These are phyloP conservation scores for Aspergillus kassunensis DNA, from an alignment of 495 filamentous ascomycete species.

Conservation along the genomic window DNA sequence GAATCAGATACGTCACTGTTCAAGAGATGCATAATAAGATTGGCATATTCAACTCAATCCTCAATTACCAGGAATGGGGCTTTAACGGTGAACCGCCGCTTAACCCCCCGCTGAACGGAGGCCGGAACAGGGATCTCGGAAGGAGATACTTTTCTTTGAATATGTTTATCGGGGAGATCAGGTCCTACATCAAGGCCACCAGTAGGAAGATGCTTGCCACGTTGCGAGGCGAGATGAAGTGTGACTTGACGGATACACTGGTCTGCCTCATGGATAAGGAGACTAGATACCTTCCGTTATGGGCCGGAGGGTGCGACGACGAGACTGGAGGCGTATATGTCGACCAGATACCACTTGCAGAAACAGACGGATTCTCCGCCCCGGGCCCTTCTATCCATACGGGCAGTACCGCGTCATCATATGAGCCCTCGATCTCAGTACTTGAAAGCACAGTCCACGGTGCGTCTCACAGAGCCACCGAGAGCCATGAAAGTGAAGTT, in stretches of 20 bases:
- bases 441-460: constrained; percentile 28
- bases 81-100: neutral
- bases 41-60: neutral
- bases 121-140: too few species aligned
- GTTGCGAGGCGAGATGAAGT: constrained; percentile 8
- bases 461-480: constrained; percentile 33
- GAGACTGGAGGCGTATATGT: constrained; percentile 50
- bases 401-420: constrained; percentile 25
- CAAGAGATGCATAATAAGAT: neutral
- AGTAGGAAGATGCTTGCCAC: constrained; percentile 17
- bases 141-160: neutral
- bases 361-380: constrained; percentile 38
- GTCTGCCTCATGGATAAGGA: constrained; percentile 47
- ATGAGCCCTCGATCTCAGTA: constrained; percentile 19
- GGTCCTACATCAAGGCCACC: constrained; percentile 16
- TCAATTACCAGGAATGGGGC: neutral
- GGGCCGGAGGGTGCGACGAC: constrained; percentile 55
- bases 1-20: neutral
- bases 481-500: constrained; percentile 25
- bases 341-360: constrained; percentile 35
- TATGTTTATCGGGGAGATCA: constrained; percentile 12
- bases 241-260: constrained; percentile 37
- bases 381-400: constrained; percentile 43
- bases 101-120: too few species aligned
- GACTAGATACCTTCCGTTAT: constrained; percentile 50